A percentile compares a stretch with the other conserved stretches of the same genome.
Conservation (phyloP, 2,329 filamentous ascomycete species). For the Colletotrichum endophyticum region DNA sequence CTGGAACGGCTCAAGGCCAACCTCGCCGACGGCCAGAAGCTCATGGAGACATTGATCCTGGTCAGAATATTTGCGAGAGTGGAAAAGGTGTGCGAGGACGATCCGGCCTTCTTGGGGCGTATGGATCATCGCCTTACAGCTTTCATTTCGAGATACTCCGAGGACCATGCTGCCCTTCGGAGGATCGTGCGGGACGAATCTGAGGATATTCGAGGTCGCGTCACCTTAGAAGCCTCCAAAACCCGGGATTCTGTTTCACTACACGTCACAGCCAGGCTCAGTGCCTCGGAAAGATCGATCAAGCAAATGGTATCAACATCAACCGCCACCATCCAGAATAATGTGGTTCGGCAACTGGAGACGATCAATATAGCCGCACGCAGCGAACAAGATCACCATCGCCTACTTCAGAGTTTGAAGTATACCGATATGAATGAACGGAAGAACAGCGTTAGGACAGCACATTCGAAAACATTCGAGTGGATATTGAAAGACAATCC, state of each 20-base stretch:
- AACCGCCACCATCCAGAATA: not conserved
- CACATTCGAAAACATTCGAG: not conserved
- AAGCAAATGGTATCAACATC: not conserved
- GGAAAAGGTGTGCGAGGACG: not conserved
- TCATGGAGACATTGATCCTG: not conserved
- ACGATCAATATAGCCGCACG: not conserved
- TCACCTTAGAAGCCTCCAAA: not conserved
- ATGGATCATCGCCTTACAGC: not conserved
- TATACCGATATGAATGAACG: not conserved
- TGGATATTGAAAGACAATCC: not conserved
- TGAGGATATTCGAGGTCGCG: not conserved
- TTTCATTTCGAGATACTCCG: not conserved
- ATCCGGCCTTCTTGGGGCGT: rapidly evolving
- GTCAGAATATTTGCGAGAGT: not conserved
- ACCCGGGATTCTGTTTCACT: not conserved
- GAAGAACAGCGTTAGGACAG: not conserved
- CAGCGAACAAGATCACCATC: not conserved
- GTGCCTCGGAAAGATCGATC: not conserved
- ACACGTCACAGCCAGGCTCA: not conserved
- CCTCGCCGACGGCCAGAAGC: not conserved
- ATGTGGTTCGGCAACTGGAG: not conserved
- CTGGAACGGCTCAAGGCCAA: not conserved
- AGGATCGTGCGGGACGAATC: not conserved
- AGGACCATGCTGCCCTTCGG: not conserved
- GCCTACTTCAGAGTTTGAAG: not conserved